Evolutionary conservation across 2,329 filamentous ascomycete genomes (phyloP), one percentile per base, ranked within the genome.

Genomic region (Hypoxylon sp.): DNA sequence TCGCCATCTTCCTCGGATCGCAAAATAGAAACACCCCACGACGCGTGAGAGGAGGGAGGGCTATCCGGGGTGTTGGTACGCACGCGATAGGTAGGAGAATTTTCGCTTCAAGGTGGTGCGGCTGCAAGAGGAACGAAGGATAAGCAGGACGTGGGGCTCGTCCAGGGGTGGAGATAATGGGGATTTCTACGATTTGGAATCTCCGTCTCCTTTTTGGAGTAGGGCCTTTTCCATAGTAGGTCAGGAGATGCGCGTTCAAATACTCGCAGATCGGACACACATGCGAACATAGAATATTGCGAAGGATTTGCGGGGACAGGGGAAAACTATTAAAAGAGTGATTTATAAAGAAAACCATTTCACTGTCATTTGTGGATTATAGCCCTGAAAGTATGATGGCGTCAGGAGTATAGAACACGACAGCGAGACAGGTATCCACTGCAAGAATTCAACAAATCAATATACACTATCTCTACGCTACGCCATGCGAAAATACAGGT

Each of bases 401-500:
- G 15, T 13, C 2, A 15, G n/a, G 9, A 46, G 44, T n/a, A n/a
- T n/a, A n/a, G n/a, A n/a, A n/a, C n/a, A n/a, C n/a, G n/a, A n/a
- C n/a, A n/a, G n/a, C n/a, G n/a, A n/a, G n/a, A n/a, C n/a, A n/a
- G n/a, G n/a, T n/a, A n/a, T n/a, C n/a, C n/a, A n/a, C n/a, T n/a
- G n/a, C n/a, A n/a, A n/a, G n/a, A 44, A n/a, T 26, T 34, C 34
- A 51, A 46, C 25, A 19, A 47, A 43, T 51, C 44, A 47, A 34
- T 30, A 17, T 20, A 36, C 25, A 19, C 12, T 31, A 12, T 8
- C 16, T 19, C 23, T 35, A n/a, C n/a, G 17, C 19, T 35, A 60
- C 54, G 41, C 46, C 34, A 38, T 48, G 43, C 59, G 21, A 44
- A 52, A 41, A 52, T 53, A 51, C 47, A 61, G 51, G 55, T 60